Evolutionary conservation across 2,329 filamentous ascomycete genomes (phyloP), one percentile per base, ranked within the genome.

Genomic region (Aureobasidium pullulans): DNA sequence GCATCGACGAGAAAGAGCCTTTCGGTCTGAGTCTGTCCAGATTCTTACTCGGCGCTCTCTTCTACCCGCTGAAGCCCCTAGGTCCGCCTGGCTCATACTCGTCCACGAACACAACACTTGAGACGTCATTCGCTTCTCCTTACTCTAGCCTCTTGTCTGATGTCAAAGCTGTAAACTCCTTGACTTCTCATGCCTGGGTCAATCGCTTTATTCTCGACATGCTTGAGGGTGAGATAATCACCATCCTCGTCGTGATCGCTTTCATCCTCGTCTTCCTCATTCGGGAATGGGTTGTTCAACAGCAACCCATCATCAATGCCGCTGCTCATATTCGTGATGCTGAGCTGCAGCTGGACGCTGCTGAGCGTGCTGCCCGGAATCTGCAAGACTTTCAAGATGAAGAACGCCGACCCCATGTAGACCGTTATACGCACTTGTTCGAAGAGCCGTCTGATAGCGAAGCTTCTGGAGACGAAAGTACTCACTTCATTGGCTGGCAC

Each of bases 241-340:
- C 93, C 0, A 77, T 96, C 6, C 76, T 95, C 10, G 90, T 97
- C 53, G 93, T 99, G 7, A 82, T 96, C 46, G 91, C 88, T 60
- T 99, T 97, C 72, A 96, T 99, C 61, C 77, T 99, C n/a, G 86
- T 99, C 43, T 99, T 99, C 66, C 76, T 99, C 4, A 96, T 99
- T 48, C 81, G 95, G 48, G 94, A 99, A 75, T 99, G 96, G 82
- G 94, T 99, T 53, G 91, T 99, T 9, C 94, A 99, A 71, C 94
- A 99, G 71, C 94, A 99, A 70, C 94, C 93, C 5, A 87, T 92
- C 64, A 87, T 94, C 65, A 95, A 96, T 67, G 86, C 94, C 77
- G 87, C 72, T 28, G 72, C 71, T 4, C 64, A 73, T 32, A 62
- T 67, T 49, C 68, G 68, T 40, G 69, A 71, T 16, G 67, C 60